Evolutionary conservation across 2,329 filamentous ascomycete species (phyloP), one percentile per base, ranked within the genome.

Genomic region (Alternaria incomplexa): DNA sequence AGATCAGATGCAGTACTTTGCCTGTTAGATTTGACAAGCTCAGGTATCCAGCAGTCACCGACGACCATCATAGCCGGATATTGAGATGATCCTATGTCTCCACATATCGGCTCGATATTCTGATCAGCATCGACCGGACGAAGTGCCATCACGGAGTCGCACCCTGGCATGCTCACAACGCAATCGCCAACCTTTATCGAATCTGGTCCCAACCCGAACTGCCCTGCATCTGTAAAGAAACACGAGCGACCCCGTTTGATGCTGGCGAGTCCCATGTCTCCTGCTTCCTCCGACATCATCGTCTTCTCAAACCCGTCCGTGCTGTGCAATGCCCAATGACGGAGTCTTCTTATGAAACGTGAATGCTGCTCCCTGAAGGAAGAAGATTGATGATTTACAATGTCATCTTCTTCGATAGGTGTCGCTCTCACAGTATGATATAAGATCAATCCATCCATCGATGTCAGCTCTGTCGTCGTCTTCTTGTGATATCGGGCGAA

Each of bases 91-190:
- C 13, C 20, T 0, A 23, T 22, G 12, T 22, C 5, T 0, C 12
- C 12, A 2, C 5, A 0, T 4, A 23, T 6, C 11, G 0, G 22
- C 20, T 25, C 4, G 22, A 23, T 1, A n/a, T 46, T 2, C 1
- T 46, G 0, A 0, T 23, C 12, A 15, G 0, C 3, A 0, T 40
- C 1, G n/a, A 40, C 2, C 0, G 36, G 36, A 17, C 36, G 36
- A 11, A 40, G n/a, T 17, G 36, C 36, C 36, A 40, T 40, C 36
- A 40, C 17, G 36, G 36, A 40, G 36, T 40, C 36, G n/a, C 36
- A 40, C 2, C 36, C 36, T 25, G 44, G 44, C 22, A 46, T 23
- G 20, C 2, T 22, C 0, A 46, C 44, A 25, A 46, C 0, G 13
- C 1, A 15, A 5, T 46, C 44, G 20, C 44, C 44, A 0, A 5